Conservation (phyloP, 2,329 filamentous ascomycete genomes). For the Talaromyces verruculosus region DNA sequence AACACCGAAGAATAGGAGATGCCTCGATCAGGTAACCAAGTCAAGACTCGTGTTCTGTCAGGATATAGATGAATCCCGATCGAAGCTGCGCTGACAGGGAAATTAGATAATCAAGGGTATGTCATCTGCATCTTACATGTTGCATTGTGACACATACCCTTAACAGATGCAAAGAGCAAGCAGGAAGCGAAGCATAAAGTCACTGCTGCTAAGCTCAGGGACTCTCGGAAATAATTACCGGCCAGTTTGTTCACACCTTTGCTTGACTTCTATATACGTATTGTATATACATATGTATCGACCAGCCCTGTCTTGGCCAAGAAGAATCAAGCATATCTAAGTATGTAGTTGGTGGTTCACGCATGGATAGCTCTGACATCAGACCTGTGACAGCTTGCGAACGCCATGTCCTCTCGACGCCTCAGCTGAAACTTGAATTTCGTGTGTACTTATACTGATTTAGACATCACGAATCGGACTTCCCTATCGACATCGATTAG, state of each 20-base stretch:
- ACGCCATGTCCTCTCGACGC: neutral
- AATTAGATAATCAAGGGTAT: neutral
- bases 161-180: neutral
- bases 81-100: neutral
- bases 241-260: neutral
- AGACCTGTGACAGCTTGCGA: neutral
- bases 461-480: neutral
- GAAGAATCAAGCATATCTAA: neutral
- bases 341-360: neutral
- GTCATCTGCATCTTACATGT: slow-evolving; percentile 6
- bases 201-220: neutral
- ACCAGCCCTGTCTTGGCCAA: neutral
- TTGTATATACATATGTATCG: too few species aligned
- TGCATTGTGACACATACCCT: slow-evolving; percentile 2
- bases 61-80: neutral
- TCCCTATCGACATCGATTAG: neutral
- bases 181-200: neutral
- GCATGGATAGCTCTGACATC: slow-evolving; percentile 5
- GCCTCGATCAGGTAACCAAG: neutral
- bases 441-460: neutral
- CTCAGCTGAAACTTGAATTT: slow-evolving; percentile 10
- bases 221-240: slow-evolving; percentile 1
- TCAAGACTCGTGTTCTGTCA: neutral
- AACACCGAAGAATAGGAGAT: neutral
- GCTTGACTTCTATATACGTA: neutral